Conservation (phyloP, 2,329 filamentous ascomycete species). For the Apiospora malaysiana region DNA sequence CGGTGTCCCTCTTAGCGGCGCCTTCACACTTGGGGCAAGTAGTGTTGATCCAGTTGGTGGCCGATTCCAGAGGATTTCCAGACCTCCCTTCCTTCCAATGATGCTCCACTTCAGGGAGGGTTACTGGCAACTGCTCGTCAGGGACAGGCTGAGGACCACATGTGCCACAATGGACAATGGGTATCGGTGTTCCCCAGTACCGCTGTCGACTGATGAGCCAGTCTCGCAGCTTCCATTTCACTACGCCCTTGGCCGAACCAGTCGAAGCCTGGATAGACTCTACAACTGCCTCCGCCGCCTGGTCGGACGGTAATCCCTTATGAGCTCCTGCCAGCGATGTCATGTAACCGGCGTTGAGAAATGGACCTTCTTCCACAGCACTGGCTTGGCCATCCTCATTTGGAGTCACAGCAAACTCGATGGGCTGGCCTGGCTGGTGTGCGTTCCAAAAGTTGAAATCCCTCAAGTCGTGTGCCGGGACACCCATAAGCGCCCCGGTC, state of each 20-base stretch:
- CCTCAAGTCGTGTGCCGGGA: conserved; percentile 81
- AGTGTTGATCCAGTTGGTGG: conserved; percentile 76
- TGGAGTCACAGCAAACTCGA: conserved; percentile 67
- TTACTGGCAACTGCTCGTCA: conserved; percentile 75
- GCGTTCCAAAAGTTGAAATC: conserved; percentile 82
- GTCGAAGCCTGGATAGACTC: conserved; percentile 57
- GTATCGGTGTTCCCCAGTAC: conserved; percentile 91
- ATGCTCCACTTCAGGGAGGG: conserved; percentile 71
- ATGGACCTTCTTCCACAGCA: conserved; percentile 57
- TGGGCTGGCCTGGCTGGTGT: conserved; percentile 65
- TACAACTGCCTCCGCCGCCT: conserved; percentile 68
- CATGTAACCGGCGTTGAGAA: conserved; percentile 70
- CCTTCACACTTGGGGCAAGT: conserved; percentile 75
- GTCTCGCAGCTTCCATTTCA: conserved; percentile 83
- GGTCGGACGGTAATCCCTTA: conserved; percentile 64
- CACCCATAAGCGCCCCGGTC: conserved; percentile 89
- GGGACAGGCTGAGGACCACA: conserved; percentile 85
- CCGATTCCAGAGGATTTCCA: conserved; percentile 78
- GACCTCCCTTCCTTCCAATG: conserved; percentile 72
- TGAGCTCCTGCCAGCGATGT: conserved; percentile 70
- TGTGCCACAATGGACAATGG: conserved; percentile 78
- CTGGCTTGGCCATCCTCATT: conserved; percentile 55
- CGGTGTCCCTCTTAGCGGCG: conserved; percentile 80
- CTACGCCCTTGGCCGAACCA: conserved; percentile 64
- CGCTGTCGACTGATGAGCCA: conserved; percentile 93